Percentiles rank a stretch among this genome's conserved stretches.
Conservation (phyloP, 2,329 filamentous ascomycete genomes). For the Colletotrichum chrysophilum region DNA sequence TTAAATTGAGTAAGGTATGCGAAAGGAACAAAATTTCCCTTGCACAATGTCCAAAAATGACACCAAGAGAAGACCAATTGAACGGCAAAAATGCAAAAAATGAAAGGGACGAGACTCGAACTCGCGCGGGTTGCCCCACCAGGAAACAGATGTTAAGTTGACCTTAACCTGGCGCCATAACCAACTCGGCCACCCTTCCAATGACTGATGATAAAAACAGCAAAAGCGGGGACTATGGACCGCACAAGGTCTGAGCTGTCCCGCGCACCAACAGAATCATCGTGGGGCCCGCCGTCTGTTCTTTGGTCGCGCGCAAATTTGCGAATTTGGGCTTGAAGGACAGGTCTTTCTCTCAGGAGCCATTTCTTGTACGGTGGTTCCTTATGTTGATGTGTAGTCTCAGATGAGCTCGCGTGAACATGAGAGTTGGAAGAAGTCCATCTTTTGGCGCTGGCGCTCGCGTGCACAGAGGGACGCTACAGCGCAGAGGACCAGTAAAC, state of each 20-base stretch:
- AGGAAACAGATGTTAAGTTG: conserved; percentile 22
- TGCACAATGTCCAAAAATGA: no score
- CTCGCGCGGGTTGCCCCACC: conserved; percentile 22
- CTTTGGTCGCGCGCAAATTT: neutral
- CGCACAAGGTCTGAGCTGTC: neutral
- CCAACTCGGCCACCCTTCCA: conserved; percentile 21
- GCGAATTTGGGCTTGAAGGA: neutral
- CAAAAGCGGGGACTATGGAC: neutral
- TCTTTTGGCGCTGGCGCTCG: neutral
- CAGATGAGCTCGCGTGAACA: neutral
- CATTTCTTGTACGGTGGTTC: neutral
- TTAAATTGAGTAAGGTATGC: no score
- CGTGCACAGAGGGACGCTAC: neutral
- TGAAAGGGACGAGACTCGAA: conserved; percentile 22
- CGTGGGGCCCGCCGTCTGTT: no score
- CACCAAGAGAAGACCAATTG: no score
- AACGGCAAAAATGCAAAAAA: neutral
- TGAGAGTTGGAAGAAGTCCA: neutral
- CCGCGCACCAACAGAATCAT: neutral
- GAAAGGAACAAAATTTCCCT: no score
- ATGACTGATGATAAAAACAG: accelerated
- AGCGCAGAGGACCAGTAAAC: neutral
- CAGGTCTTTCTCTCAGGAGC: accelerated
- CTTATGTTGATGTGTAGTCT: neutral
- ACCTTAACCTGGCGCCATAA: conserved; percentile 23